Evolutionary conservation across 371 early-diverging fungal species (phyloP).

Genomic region (Actinomortierella ambigua): DNA sequence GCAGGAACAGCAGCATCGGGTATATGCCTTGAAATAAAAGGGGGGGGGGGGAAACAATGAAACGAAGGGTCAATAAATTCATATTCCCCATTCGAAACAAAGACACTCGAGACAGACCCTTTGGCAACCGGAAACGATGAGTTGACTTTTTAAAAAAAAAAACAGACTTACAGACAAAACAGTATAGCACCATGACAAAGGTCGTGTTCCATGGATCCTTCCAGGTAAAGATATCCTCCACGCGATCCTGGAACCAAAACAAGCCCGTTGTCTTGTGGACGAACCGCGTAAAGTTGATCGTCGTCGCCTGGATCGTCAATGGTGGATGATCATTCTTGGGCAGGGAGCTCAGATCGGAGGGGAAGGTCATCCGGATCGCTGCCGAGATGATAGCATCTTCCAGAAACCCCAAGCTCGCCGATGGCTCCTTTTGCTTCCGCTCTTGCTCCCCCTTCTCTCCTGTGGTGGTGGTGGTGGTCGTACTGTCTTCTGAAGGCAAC

Average conservation of each 20-base stretch:
- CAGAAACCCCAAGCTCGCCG: slow-evolving; percentile 14
- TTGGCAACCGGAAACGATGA: not conserved
- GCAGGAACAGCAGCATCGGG: slow-evolving; percentile 29
- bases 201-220: slow-evolving; percentile 48
- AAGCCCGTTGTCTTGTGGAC: slow-evolving; percentile 46
- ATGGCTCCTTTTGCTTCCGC: not conserved
- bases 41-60: not conserved
- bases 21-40: slow-evolving; percentile 19
- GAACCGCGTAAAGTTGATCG: slow-evolving; percentile 47
- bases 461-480: slow-evolving; percentile 14
- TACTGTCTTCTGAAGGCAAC: too few relatives aligned
- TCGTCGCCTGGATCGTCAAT: slow-evolving; percentile 39
- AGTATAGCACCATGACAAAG: slow-evolving; percentile 46
- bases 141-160: slow-evolving; percentile 1
- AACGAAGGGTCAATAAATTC: not conserved
- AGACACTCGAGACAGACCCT: not conserved
- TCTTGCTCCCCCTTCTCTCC: slow-evolving; percentile 2
- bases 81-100: not conserved
- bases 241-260: slow-evolving; percentile 42
- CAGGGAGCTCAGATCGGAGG: slow-evolving; percentile 22
- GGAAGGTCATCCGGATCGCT: slow-evolving; percentile 38
- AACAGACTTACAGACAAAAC: slow-evolving; percentile 43
- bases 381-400: slow-evolving; percentile 47
- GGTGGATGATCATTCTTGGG: slow-evolving; percentile 44
- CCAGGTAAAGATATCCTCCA: slow-evolving; percentile 49